These are phyloP conservation scores for Selenicereus undatus DNA, from an alignment of 148 eudicot species.

Conservation along the genomic window DNA sequence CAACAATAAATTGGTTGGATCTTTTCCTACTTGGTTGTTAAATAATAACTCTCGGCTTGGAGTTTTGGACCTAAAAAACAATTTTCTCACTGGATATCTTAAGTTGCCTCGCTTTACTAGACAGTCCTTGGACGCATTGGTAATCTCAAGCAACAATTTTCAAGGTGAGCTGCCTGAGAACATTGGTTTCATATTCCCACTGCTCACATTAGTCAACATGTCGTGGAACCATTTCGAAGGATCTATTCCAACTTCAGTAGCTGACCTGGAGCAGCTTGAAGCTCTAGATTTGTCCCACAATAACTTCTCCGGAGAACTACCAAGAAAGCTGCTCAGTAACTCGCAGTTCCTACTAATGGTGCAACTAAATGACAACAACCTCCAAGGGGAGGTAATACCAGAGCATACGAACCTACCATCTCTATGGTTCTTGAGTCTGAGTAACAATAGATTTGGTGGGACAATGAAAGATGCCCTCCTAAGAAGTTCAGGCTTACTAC, in stretches of 20 bases:
- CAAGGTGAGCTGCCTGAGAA: slow-evolving; percentile 21
- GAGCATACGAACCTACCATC: slow-evolving; percentile 10
- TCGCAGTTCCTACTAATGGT: background rate
- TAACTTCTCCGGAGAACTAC: slow-evolving; percentile 9
- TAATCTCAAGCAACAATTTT: slow-evolving; percentile 6
- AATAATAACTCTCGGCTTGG: no score
- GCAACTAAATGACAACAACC: background rate
- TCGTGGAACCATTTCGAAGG: slow-evolving; percentile 6
- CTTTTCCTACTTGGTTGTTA: no score
- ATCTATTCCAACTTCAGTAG: slow-evolving; percentile 5
- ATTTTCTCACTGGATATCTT: no score
- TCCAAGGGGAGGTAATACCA: slow-evolving; percentile 10
- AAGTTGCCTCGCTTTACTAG: no score
- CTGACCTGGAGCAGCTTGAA: background rate
- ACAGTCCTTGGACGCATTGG: background rate
- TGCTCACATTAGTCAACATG: background rate
- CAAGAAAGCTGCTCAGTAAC: background rate
- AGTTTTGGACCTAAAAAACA: no score
- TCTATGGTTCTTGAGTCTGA: background rate
- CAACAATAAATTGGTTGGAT: no score
- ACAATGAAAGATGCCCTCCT: slow-evolving; percentile 12
- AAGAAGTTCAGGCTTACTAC: background rate
- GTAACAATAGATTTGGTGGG: slow-evolving; percentile 12
- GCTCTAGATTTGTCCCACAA: slow-evolving; percentile 1
- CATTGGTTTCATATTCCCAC: slow-evolving; percentile 6